Conservation (phyloP, 495 filamentous ascomycete species). For the Oleoguttula mirabilis region DNA sequence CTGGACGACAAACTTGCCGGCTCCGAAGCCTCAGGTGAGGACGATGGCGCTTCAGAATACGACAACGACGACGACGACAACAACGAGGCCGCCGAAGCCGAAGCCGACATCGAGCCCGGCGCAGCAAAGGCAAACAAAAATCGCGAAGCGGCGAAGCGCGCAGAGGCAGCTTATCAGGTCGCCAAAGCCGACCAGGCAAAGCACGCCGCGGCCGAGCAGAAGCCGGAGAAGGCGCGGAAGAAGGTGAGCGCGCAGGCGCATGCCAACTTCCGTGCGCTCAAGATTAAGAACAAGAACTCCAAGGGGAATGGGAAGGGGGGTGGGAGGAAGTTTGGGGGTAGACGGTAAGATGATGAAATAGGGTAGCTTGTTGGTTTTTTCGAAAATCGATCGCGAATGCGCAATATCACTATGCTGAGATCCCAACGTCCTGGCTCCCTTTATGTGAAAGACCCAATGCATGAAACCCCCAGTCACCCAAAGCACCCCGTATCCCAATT, state of each 20-base stretch:
- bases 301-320: conserved; percentile 24
- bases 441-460: too few species aligned
- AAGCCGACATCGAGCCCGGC: background rate
- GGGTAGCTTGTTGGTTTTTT: too few species aligned
- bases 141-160: conserved; percentile 28
- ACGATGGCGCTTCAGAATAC: conserved; percentile 29
- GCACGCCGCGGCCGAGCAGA: conserved; percentile 23
- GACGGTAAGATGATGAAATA: too few species aligned
- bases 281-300: conserved; percentile 50
- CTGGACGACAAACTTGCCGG: background rate
- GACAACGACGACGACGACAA: conserved; percentile 14
- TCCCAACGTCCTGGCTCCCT: too few species aligned
- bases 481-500: too few species aligned
- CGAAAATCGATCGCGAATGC: too few species aligned
- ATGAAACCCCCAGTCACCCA: too few species aligned
- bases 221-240: conserved; percentile 45
- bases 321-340: conserved; percentile 23
- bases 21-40: background rate
- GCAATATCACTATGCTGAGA: too few species aligned
- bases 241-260: conserved; percentile 66
- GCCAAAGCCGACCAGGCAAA: conserved; percentile 5
- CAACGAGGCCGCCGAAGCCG: conserved; percentile 8
- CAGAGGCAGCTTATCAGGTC: conserved; percentile 24
- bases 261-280: conserved; percentile 72
- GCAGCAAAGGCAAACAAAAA: conserved; percentile 24